Base-by-base conservation (phyloP, 2,329 filamentous ascomycete genomes). In the Stemphylium lycopersici region DNA sequence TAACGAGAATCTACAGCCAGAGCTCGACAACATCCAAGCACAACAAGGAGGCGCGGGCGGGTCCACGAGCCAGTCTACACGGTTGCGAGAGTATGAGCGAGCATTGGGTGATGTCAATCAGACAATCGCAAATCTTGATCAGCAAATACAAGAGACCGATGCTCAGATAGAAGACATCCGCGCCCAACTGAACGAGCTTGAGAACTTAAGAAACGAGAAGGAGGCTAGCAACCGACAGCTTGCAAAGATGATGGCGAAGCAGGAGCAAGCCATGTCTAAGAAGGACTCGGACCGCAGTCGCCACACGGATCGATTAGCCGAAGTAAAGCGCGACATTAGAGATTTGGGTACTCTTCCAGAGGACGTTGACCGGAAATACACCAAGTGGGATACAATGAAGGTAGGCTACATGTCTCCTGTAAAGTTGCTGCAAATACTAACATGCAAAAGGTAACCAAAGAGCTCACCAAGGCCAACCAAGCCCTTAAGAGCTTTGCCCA, bases 401-500 rank as follows among this genome's bases (percentile, higher is more conserved):
- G 90, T 93, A 77, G 45, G n/a, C 2, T 15, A 4, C 6, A 10
- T 54, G 55, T 43, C 10, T 12, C 24, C 13, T 8, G 18, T 0
- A 32, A 13, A 11, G 33, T 31, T 2, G 2, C 1, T 22, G 15
- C 24, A 61, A 20, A 22, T 36, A 42, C 55, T 67, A 56, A 62
- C 57, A 37, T 60, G 6, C 58, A 64, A 5, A 40, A 68, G 62
- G 61, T 53, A 72, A 63, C 77, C 71, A 48, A 82, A 83, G 48
- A 88, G 52, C 85, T 98, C 20, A 92, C 95, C 78, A 96, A 93
- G 70, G 91, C 93, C 69, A 96, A 96, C 60, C 91, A 96, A 66
- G 87, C 90, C 0, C 82, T 98, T 49, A 98, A 98, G 79, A 96
- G 97, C 74, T 98, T 95, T 79, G 91, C 92, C 50, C 91, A 97